These are phyloP conservation scores for Plectosphaerella cucumerina DNA, from an alignment of 2,329 filamentous ascomycete species.

Conservation along the genomic window DNA sequence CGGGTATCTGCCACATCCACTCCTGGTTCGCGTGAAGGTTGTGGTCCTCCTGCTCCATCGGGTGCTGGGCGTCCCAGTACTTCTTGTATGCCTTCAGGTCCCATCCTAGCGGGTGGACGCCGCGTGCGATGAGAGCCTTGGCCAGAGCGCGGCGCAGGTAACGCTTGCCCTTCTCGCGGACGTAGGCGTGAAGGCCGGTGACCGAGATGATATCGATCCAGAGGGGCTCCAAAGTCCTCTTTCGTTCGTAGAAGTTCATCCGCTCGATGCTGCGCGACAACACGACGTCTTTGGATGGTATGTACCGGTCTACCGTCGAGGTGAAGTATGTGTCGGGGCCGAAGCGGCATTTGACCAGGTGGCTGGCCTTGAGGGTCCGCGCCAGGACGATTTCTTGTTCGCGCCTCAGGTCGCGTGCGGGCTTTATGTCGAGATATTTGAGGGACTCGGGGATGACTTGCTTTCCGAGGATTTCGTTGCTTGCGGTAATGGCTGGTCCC, in stretches of 20 bases:
- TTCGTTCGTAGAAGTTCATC: neutral
- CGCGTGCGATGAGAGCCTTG: neutral
- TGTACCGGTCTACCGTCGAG: neutral
- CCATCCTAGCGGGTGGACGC: conserved; percentile 1
- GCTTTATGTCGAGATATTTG: no score
- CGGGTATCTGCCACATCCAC: no score
- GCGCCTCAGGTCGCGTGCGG: no score
- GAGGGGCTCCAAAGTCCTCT: neutral
- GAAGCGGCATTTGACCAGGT: no score
- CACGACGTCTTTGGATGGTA: neutral
- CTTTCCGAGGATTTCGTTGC: no score
- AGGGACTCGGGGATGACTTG: no score
- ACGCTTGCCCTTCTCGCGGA: neutral
- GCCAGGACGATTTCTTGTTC: neutral
- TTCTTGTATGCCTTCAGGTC: neutral
- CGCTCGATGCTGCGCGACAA: neutral
- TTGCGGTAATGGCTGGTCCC: conserved; percentile 28
- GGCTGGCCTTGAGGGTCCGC: no score
- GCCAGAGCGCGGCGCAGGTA: neutral
- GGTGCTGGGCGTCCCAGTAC: no score
- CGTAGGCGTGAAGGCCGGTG: neutral
- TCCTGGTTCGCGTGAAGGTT: no score
- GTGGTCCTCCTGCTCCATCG: no score
- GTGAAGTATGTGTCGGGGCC: no score
- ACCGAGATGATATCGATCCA: neutral